phyloP scores from a whole-genome alignment of 2,329 filamentous ascomycete genomes.

The Podosphaera fusca region DNA sequence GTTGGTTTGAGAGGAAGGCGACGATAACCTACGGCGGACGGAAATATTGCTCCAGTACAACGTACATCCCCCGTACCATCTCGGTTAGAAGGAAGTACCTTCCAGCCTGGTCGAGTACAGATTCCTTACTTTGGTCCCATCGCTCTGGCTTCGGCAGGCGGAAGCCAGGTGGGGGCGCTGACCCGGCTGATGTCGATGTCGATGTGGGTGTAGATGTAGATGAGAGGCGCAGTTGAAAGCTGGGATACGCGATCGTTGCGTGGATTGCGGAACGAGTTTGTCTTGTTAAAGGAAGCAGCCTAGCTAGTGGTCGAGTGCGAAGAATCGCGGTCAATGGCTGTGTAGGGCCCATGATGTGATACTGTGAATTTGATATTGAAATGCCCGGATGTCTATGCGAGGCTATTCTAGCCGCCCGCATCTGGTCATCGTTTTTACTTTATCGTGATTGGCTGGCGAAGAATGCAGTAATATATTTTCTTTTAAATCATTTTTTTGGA shows the following conservation, averaged over 20 bases:
- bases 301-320: slow-evolving; percentile 14
- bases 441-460: no score
- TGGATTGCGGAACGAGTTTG: slow-evolving; percentile 5
- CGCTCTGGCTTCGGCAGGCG: slow-evolving; percentile 46
- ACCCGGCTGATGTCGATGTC: background rate
- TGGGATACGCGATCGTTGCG: slow-evolving; percentile 13
- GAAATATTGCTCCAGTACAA: slow-evolving; percentile 95
- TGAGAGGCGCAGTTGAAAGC: slow-evolving; percentile 9
- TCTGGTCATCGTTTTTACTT: no score
- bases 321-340: slow-evolving; percentile 17
- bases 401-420: no score
- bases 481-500: no score
- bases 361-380: no score
- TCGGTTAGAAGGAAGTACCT: slow-evolving; percentile 92
- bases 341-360: slow-evolving; percentile 16
- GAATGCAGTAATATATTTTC: no score
- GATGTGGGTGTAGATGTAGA: background rate
- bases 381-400: no score
- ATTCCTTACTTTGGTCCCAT: slow-evolving; percentile 66
- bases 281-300: slow-evolving; percentile 10
- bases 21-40: slow-evolving; percentile 62
- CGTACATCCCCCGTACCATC: slow-evolving; percentile 95
- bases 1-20: background rate
- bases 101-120: slow-evolving; percentile 57
- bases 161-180: slow-evolving; percentile 55